Base-by-base conservation (phyloP, 192 early-diverging fungal species). In the Allomyces arbusculus region DNA sequence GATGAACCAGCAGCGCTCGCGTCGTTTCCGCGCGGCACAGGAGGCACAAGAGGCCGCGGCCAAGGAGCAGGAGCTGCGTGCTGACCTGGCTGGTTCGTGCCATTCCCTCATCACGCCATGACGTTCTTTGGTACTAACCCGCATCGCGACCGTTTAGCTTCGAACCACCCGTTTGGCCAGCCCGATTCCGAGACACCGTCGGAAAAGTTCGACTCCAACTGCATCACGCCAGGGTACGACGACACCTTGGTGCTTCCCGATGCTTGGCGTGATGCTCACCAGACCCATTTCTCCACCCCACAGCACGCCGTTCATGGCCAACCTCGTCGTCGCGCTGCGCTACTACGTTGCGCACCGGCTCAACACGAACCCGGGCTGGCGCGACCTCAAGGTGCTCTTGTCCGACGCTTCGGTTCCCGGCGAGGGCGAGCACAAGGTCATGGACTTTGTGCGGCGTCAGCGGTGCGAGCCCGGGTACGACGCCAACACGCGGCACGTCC, bases 391-490 rank as follows among this genome's bases (percentile, higher is more conserved):
- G 76, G 84, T 99, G 55, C 84, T 99, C 64, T 80, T 99, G 5
- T 95, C 92, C 40, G 95, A 92, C 25, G 92, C 90, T 44, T 88
- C 87, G 61, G 92, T 95, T 0, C 94, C 94, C 19, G 95, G 95
- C 63, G 95, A 99, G 76, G 95, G 95, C 63, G 95, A 99, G 76
- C 95, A 99, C 80, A 99, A 99, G 74, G 95, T 99, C 67, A 97
- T 99, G 95, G 95, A 99, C 74, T 99, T 87, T 66, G 94, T 99
- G 66, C 89, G 95, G 45, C 78, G 87, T 23, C 77, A 87, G 40
- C 87, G 91, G 44, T 84, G 83, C 5, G 86, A 88, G 70, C 78
- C 86, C 22, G 86, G 83, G 33, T 93, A 95, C 68, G 77, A 90
- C 70, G 84, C 91, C 62, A 94, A 94, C 71, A 88, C 84, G 16